Base-by-base conservation (phyloP, 345 rosid genomes). In the Geranium rotundifolium region DNA sequence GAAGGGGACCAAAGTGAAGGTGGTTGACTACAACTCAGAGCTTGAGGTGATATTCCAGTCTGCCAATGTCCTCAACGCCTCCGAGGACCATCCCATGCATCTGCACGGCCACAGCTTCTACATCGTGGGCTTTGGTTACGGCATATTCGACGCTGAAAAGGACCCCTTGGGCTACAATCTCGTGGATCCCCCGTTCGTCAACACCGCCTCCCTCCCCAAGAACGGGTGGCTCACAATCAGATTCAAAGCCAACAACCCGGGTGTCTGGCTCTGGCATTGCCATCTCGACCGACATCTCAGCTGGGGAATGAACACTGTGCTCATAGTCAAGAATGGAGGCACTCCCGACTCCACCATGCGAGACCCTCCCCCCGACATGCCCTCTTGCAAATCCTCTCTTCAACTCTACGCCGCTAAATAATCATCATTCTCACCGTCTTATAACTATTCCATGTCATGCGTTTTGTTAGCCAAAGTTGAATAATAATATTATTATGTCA, bases 91-190 rank as follows among this genome's bases (percentile, higher is more conserved):
- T 56, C 82, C 79, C 12, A 72, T 78, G 59, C 82, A 78, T 37
- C 54, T 78, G 5, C 82, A 78, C 60, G 82, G 79, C 3, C 57
- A 63, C 52, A 75, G 71, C 64, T 78, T 75, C 68, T 75, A 72
- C 52, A 61, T 72, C 1, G 75, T 78, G 4, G 75, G 75, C 16
- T 8, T 1, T 2, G 82, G 82, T 0, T 55, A 4, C 0, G 74
- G 79, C 20, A 75, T 72, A 60, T 78, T 64, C 17, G 63, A 78
- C 68, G 60, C 66, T 7, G 34, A 18, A n/a, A 65, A 18, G 14
- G 72, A 66, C 29, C 74, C 79, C 7, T 4, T 18, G 14, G 63
- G 34, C 23, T 78, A 66, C 62, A 78, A 74, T 58, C 62, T 75
- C 31, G 67, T 66, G 19, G 76, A 75, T 37, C 82, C 79, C 2